Evolutionary conservation across 305 asterid genomes (phyloP), one percentile per base, ranked within the genome.

Genomic region (Nicotiana rustica): DNA sequence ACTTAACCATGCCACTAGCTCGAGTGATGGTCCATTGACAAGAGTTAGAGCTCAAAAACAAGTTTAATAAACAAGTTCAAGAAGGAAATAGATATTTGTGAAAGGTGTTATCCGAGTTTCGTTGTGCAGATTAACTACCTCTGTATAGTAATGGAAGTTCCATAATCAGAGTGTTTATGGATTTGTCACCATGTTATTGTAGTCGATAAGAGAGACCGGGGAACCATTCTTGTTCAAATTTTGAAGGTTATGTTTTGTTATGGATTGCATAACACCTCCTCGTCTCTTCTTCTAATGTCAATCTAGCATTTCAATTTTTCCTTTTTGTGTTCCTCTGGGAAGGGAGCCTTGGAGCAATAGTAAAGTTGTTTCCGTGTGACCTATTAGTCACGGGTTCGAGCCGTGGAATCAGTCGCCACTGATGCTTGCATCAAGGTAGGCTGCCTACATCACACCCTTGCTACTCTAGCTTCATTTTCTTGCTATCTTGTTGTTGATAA

Each of bases 31-130:
- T 82, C 91, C 89, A 66, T 68, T 84, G 81, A 86, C 92, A 41
- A 84, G 92, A 85, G 85, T 90, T 73, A 88, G 85, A 80, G 83
- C 89, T 65, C 89, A 15, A 25, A 25, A 7, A 33, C 33, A 44
- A 13, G 86, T 41, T 55, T 77, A 69, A 68, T 36, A 25, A 52
- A 33, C 13, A 73, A 70, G 70, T 78, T 62, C 25, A 49, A 75
- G 64, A 47, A 75, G 79, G 64, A 25, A 25, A 75, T 75, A 25
- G 79, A 49, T 75, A 49, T 52, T 18, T 52, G 44, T 75, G 44
- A 25, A 41, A 29, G 62, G 62, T 73, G 17, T 52, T 75, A 75
- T 2, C 5, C 17, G 47, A 73, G 62, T 73, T 73, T 2, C 7
- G 29, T 29, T 75, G 29, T 52, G 65, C 49, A 52, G 65, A 75